These are phyloP conservation scores for Nelumbo lutea DNA, from an alignment of 164 flowering plant species.

Conservation along the genomic window DNA sequence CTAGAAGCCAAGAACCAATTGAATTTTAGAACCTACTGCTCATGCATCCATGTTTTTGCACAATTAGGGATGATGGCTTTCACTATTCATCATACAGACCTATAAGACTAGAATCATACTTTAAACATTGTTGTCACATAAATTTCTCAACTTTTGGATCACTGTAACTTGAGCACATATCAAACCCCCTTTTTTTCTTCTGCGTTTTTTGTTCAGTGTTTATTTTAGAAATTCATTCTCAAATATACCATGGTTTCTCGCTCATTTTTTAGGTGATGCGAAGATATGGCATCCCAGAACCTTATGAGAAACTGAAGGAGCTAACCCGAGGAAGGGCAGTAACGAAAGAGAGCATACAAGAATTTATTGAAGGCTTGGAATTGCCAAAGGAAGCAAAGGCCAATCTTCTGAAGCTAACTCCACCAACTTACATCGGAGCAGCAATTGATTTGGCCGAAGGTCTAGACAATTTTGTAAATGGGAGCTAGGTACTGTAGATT, in stretches of 20 bases:
- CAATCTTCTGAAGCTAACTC: slow-evolving; percentile 59
- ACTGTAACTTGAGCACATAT: not conserved
- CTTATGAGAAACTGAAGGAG: slow-evolving; percentile 94
- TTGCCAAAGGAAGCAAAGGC: slow-evolving; percentile 63
- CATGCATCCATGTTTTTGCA: too few relatives aligned
- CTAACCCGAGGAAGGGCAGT: slow-evolving; percentile 86
- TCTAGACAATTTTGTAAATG: slow-evolving; percentile 31
- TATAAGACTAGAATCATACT: too few relatives aligned
- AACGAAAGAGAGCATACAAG: slow-evolving; percentile 63
- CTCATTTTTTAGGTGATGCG: slow-evolving; percentile 70
- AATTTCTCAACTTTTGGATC: not conserved
- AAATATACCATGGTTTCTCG: not conserved
- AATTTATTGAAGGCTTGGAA: slow-evolving; percentile 65
- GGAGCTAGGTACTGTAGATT: slow-evolving; percentile 6
- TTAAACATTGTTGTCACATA: too few relatives aligned
- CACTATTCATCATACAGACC: too few relatives aligned
- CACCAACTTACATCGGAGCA: slow-evolving; percentile 68
- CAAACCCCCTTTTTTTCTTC: not conserved
- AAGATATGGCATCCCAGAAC: slow-evolving; percentile 89
- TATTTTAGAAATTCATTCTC: not conserved
- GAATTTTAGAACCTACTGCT: too few relatives aligned
- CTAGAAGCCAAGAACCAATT: too few relatives aligned
- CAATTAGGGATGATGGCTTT: too few relatives aligned
- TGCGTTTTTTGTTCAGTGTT: not conserved
- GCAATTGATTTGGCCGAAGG: slow-evolving; percentile 57